phyloP scores from a whole-genome alignment of 306 rosid genomes.

The Quercus engelmannii region DNA sequence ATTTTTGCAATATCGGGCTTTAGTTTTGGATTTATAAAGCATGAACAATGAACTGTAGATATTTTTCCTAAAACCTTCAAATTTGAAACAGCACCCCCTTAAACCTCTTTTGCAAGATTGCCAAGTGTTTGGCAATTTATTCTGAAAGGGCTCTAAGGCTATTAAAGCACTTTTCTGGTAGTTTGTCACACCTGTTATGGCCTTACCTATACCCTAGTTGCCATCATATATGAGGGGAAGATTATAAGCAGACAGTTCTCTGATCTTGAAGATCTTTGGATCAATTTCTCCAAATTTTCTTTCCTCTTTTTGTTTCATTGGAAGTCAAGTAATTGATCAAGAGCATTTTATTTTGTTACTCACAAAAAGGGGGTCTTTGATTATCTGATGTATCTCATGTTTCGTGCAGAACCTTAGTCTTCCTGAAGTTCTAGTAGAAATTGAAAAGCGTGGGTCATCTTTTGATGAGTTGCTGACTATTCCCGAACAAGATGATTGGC shows the following conservation, averaged over 20 bases:
- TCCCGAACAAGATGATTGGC: conserved; percentile 95
- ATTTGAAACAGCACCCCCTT: too few species aligned
- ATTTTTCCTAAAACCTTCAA: too few species aligned
- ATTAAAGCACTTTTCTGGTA: too few species aligned
- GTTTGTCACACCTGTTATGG: neutral
- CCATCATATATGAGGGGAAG: neutral
- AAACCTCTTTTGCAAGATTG: too few species aligned
- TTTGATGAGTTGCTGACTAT: conserved; percentile 79
- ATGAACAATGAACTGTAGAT: too few species aligned
- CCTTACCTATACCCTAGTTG: neutral
- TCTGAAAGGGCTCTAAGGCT: too few species aligned
- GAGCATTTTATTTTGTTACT: neutral
- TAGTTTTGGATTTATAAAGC: too few species aligned
- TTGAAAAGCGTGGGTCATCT: conserved; percentile 78
- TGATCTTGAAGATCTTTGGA: neutral
- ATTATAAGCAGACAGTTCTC: neutral
- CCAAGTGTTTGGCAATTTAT: too few species aligned
- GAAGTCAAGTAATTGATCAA: neutral
- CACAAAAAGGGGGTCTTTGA: neutral
- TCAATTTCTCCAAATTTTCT: neutral
- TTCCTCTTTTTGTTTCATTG: neutral
- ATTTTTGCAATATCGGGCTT: too few species aligned
- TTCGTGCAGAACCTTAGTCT: conserved; percentile 70
- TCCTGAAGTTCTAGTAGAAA: conserved; percentile 81
- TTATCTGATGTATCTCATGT: conserved; percentile 2